These are phyloP conservation scores for Glycyrrhiza uralensis DNA, from an alignment of 306 rosid species.

Conservation along the genomic window DNA sequence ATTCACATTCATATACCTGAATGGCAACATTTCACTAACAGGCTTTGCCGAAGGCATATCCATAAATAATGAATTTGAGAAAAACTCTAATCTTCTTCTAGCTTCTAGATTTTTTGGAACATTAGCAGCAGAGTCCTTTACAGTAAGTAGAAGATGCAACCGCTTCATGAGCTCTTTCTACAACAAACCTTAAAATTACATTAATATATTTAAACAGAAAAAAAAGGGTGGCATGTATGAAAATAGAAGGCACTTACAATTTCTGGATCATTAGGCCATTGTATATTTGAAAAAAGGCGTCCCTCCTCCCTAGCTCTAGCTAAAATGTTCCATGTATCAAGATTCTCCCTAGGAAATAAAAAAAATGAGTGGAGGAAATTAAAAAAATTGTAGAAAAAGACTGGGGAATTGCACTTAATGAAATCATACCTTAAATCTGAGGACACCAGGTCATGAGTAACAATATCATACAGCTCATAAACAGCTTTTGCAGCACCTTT, in stretches of 20 bases:
- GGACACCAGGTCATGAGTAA: slow-evolving; percentile 73
- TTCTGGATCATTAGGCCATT: slow-evolving; percentile 87
- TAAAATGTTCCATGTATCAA: slow-evolving; percentile 85
- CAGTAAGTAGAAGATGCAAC: slow-evolving; percentile 89
- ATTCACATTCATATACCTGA: slow-evolving; percentile 56
- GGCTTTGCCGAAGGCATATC: slow-evolving; percentile 92
- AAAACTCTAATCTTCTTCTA: slow-evolving; percentile 91
- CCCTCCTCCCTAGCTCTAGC: slow-evolving; percentile 85
- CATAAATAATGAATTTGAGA: slow-evolving; percentile 92
- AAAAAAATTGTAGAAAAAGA: background rate
- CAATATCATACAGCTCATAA: slow-evolving; percentile 72
- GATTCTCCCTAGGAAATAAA: slow-evolving; percentile 69
- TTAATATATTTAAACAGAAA: background rate
- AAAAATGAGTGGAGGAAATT: background rate
- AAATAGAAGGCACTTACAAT: slow-evolving; percentile 49
- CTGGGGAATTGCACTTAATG: background rate
- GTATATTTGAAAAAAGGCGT: slow-evolving; percentile 72
- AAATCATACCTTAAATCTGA: slow-evolving; percentile 70
- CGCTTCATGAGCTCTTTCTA: slow-evolving; percentile 91
- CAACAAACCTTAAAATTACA: slow-evolving; percentile 15
- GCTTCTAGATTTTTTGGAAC: slow-evolving; percentile 98
- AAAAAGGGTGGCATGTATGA: background rate
- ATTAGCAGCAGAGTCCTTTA: slow-evolving; percentile 88
- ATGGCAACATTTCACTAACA: slow-evolving; percentile 86
- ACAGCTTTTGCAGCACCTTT: slow-evolving; percentile 88